phyloP scores from a whole-genome alignment of 2,329 filamentous ascomycete genomes.

The Venturia asperata region DNA sequence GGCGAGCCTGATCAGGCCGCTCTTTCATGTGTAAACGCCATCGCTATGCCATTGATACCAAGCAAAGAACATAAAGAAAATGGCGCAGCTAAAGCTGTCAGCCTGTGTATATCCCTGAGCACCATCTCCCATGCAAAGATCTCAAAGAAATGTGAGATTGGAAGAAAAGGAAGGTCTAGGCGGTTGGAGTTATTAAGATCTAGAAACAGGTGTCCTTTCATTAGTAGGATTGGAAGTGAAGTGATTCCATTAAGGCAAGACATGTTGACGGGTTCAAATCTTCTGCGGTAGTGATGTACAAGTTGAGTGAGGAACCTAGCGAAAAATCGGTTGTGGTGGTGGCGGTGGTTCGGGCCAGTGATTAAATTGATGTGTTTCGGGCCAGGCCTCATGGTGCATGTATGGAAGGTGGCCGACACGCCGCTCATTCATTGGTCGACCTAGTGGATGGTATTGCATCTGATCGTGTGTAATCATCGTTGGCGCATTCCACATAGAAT shows the following conservation, averaged over 20 bases:
- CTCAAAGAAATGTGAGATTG: not conserved
- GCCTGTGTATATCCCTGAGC: not conserved
- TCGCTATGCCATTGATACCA: slow-evolving; percentile 11
- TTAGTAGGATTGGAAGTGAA: not conserved
- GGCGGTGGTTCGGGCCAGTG: slow-evolving; percentile 27
- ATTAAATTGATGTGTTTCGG: slow-evolving; percentile 33
- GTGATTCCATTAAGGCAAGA: not conserved
- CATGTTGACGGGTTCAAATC: not conserved
- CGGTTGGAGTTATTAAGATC: not conserved
- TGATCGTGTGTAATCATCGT: slow-evolving; percentile 40
- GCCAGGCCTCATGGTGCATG: slow-evolving; percentile 35
- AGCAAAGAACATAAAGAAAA: not conserved
- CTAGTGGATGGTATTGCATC: slow-evolving; percentile 46
- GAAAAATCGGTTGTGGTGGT: slow-evolving; percentile 14
- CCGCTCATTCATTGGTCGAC: slow-evolving; percentile 39
- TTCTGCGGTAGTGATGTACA: not conserved
- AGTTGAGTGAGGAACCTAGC: not conserved
- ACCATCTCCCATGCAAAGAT: not conserved
- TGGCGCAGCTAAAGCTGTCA: not conserved
- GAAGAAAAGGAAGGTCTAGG: not conserved
- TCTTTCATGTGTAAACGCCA: not conserved
- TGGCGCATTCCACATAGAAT: slow-evolving; percentile 57
- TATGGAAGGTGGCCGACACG: slow-evolving; percentile 38
- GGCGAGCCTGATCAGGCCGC: not conserved
- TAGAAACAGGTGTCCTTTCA: not conserved